Evolutionary conservation across 495 filamentous ascomycete species (phyloP), one percentile per base, ranked within the genome.

Genomic region (Podospora tetraspora): DNA sequence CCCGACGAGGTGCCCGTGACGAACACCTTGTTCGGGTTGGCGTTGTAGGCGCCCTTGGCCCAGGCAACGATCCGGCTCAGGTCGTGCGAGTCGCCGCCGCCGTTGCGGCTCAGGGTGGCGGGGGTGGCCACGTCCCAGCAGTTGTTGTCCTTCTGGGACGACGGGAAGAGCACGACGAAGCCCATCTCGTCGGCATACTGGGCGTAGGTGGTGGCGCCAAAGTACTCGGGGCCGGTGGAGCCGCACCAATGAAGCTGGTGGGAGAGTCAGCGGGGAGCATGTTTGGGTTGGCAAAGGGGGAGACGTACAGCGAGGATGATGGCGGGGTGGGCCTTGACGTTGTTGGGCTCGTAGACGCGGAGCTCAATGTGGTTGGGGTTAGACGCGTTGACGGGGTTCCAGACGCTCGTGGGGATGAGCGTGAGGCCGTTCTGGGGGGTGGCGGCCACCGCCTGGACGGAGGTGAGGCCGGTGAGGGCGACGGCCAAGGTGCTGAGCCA

Each of bases 91-190:
- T 61, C 59, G 59, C 59, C 59, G 59, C 59, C 23, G 59, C 59
- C 59, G 59, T 61, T 61, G 59, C 59, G 59, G 59, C 25, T 61
- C 9, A 61, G 59, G 59, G 59, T 61, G 7, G 59, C 59, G 23
- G 59, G 9, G 25, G 59, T 61, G 59, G 59, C 59, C 24, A 61
- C 59, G 25, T 61, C 59, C 59, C 59, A 61, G 59, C 59, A 61
- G 59, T 61, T 61, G 59, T 61, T 61, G 59, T 61, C 59, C 29
- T 61, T 61, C 19, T 61, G 59, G 13, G 59, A 61, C 6, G 59
- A 61, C 7, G 59, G 59, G 25, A 61, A 61, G 11, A 61, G 59
- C 3, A 61, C 59, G 59, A 61, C 12, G 25, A 61, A 61, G 59
- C 59, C 59, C 24, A 25, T 25, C 59, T 61, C 59, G 59, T 61